Evolutionary conservation across 495 filamentous ascomycete species (phyloP), one percentile per base, ranked within the genome.

Genomic region (Podospora tetraspora): DNA sequence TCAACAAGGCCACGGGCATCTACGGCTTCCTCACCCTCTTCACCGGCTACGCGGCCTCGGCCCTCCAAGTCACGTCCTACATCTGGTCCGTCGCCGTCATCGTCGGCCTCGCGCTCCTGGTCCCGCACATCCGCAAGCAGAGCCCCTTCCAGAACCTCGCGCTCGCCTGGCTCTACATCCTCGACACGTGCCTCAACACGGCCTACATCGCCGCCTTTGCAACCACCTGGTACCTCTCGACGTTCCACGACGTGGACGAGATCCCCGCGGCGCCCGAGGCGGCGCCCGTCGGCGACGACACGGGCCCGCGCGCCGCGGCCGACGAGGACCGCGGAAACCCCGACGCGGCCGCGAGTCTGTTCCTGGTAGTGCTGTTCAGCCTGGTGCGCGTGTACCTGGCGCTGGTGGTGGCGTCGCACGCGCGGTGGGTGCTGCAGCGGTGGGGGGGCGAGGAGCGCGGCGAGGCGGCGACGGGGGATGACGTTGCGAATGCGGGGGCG

Each of bases 1-100:
- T 97, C 75, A 97, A 97, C 82, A 96, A 96, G 79, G 84, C 90
- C 69, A 92, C 91, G 66, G 92, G 92, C 65, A 80, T 96, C 69
- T 97, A 94, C 79, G 93, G 93, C 73, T 83, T 97, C 63, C 90
- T 97, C 68, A 92, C 93, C 61, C 83, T 96, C 70, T 79, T 92
- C 64, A 92, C 91, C n/a, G 91, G 91, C 73, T 80, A 80, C 62
- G 61, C 73, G 29, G 72, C 84, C 29, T 91, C 89, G 19, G 83
- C 87, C 3, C 77, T 92, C 4, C 90, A 93, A 74, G 81, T 93
- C 69, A 89, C 87, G 25, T 89, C 91, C 86, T 97, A 96, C 85
- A 84, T 96, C 43, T 92, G 94, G 83, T 92, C 89, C n/a, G 77
- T 94, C 34, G 29, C 86, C 70, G 86, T 87, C 30, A 87, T 95